These are phyloP conservation scores for Vigna hirtella DNA, from an alignment of 306 rosid genomes.

Conservation along the genomic window DNA sequence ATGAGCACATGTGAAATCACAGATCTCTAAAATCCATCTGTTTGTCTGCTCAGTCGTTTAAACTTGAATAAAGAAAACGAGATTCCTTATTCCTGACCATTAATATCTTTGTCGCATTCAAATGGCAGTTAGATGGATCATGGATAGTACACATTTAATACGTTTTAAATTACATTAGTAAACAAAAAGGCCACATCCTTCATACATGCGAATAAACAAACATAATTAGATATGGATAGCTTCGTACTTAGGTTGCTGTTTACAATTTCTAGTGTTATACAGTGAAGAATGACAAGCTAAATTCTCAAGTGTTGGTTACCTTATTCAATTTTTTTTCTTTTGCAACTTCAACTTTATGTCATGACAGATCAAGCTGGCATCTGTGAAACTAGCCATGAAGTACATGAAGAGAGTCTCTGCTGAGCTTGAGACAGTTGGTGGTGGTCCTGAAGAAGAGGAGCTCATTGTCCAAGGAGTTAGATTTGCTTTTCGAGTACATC, in stretches of 20 bases:
- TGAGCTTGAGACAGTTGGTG: conserved; percentile 74
- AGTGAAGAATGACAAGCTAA: not conserved
- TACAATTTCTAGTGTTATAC: not conserved
- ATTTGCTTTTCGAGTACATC: conserved; percentile 95
- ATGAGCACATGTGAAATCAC: conserved; percentile 59
- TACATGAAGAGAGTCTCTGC: conserved; percentile 92
- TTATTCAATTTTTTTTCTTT: conserved; percentile 18
- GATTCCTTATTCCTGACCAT: conserved; percentile 51
- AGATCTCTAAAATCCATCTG: conserved; percentile 46
- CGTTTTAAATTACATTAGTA: conserved; percentile 10
- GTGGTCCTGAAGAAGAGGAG: conserved; percentile 95
- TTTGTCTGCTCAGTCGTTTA: conserved; percentile 54
- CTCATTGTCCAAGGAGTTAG: conserved; percentile 86
- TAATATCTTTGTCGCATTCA: conserved; percentile 22
- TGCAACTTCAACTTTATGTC: conserved; percentile 28
- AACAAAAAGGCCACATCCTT: not conserved
- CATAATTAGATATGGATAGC: conserved; percentile 6
- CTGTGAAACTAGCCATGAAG: conserved; percentile 87
- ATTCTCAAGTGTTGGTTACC: conserved; percentile 26
- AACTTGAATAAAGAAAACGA: conserved; percentile 35
- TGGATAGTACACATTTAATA: not conserved
- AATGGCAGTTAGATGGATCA: conserved; percentile 5
- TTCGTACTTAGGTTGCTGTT: conserved; percentile 9
- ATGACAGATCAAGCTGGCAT: conserved; percentile 87
- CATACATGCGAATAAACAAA: not conserved